phyloP scores from a whole-genome alignment of 2,329 filamentous ascomycete species.

The Herpotrichia juniperi region DNA sequence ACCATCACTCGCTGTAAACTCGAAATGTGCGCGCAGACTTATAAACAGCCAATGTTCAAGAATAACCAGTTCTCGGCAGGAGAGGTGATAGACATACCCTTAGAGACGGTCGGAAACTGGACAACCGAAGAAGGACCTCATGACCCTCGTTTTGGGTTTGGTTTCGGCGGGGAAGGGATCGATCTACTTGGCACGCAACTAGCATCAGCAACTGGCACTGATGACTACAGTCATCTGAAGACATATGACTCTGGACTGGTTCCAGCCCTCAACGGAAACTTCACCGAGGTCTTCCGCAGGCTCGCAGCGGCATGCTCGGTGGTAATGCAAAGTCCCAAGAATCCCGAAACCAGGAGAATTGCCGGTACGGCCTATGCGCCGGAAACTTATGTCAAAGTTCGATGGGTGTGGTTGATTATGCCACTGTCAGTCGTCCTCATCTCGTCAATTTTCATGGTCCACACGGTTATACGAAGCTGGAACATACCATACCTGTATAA shows the following conservation, averaged over 20 bases:
- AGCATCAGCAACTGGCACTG: not conserved
- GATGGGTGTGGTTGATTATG: conserved; percentile 1
- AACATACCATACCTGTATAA: conserved; percentile 1
- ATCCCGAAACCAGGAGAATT: not conserved
- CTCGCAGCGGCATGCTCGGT: not conserved
- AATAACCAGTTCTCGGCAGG: not conserved
- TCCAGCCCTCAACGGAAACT: not conserved
- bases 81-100: not conserved
- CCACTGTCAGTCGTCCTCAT: not conserved
- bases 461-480: not conserved
- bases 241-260: not conserved
- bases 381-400: not conserved
- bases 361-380: not conserved
- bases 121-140: not conserved
- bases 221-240: not conserved
- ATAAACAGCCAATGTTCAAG: not conserved
- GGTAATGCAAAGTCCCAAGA: not conserved
- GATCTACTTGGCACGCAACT: not conserved
- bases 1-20: not conserved
- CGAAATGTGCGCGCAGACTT: not conserved
- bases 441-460: conserved; percentile 1
- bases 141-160: not conserved
- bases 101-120: not conserved
- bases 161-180: not conserved
- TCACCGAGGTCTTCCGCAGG: not conserved